Conservation (phyloP, 495 filamentous ascomycete species). For the Aspergillus nanangensis region DNA sequence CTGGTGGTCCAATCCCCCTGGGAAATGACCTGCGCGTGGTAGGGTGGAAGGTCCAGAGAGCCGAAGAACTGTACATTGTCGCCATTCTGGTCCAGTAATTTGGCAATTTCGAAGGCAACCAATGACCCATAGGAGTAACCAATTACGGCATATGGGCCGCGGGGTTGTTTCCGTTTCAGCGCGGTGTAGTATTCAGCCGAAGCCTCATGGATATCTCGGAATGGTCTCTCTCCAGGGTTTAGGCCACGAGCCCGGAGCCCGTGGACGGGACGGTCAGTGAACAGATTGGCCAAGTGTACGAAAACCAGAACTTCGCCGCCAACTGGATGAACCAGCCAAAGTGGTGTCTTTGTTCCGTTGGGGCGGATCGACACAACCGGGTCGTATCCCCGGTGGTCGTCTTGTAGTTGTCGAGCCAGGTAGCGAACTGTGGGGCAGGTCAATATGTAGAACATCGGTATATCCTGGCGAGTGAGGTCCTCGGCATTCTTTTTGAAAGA, state of each 20-base stretch:
- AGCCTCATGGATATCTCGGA: conserved; percentile 29
- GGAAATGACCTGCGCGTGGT: conserved; percentile 49
- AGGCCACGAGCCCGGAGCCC: conserved; percentile 52
- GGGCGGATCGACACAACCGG: conserved; percentile 42
- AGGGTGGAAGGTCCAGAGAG: conserved; percentile 40
- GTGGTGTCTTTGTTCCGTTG: conserved; percentile 34
- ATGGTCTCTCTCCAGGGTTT: conserved; percentile 32
- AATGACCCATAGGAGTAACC: conserved; percentile 53
- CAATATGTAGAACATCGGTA: conserved; percentile 20
- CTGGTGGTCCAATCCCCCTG: conserved; percentile 41
- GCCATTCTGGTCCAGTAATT: conserved; percentile 33
- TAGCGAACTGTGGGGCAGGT: conserved; percentile 30
- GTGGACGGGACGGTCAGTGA: conserved; percentile 48
- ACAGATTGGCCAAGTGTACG: conserved; percentile 39
- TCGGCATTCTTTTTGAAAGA: background rate
- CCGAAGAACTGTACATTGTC: conserved; percentile 26
- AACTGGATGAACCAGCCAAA: conserved; percentile 56
- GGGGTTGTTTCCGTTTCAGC: conserved; percentile 42
- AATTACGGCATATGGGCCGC: conserved; percentile 52
- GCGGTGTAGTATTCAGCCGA: conserved; percentile 36
- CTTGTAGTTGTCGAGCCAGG: conserved; percentile 16
- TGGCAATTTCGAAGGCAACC: conserved; percentile 52
- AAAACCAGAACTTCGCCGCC: conserved; percentile 55
- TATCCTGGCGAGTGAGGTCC: background rate
- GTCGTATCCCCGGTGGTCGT: conserved; percentile 30